A percentile compares a stretch with the other conserved stretches of the same genome.
phyloP scores from a whole-genome alignment of 2,329 filamentous ascomycete genomes.

The Talaromyces atroroseus region DNA sequence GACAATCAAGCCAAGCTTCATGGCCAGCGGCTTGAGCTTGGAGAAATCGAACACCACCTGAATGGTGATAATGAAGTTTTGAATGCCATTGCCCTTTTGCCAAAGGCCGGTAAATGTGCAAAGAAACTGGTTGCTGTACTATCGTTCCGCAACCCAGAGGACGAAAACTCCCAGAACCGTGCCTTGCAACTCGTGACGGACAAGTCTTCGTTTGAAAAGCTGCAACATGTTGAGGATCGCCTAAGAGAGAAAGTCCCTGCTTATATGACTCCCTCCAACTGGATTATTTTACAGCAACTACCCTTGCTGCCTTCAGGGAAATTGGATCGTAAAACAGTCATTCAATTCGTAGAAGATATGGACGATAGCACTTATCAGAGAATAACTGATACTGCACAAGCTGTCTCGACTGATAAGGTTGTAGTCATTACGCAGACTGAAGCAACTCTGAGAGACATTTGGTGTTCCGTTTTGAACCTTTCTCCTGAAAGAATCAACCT shows the following conservation, averaged over 20 bases:
- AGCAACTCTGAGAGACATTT: conserved; percentile 9
- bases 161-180: conserved; percentile 16
- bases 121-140: conserved; percentile 12
- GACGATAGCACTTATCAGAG: conserved; percentile 10
- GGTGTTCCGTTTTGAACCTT: conserved; percentile 13
- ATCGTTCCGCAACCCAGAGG: not conserved
- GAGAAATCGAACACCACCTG: conserved; percentile 35
- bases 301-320: conserved; percentile 12
- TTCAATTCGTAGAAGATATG: conserved; percentile 11
- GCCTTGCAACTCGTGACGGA: conserved; percentile 29
- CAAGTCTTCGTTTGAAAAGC: not conserved
- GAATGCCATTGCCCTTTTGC: conserved; percentile 15
- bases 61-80: conserved; percentile 36
- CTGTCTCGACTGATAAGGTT: not conserved
- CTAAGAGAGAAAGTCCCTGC: conserved; percentile 8
- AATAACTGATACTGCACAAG: conserved; percentile 2
- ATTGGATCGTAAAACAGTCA: conserved; percentile 7
- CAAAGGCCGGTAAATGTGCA: conserved; percentile 6
- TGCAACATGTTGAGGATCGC: not conserved
- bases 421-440: conserved; percentile 12
- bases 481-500: conserved; percentile 5
- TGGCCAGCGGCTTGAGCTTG: conserved; percentile 40
- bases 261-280: conserved; percentile 13
- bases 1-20: conserved; percentile 38
- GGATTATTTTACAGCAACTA: conserved; percentile 8